phyloP scores from a whole-genome alignment of 352 stramenopile species.

The Phytophthora fragariaefolia region DNA sequence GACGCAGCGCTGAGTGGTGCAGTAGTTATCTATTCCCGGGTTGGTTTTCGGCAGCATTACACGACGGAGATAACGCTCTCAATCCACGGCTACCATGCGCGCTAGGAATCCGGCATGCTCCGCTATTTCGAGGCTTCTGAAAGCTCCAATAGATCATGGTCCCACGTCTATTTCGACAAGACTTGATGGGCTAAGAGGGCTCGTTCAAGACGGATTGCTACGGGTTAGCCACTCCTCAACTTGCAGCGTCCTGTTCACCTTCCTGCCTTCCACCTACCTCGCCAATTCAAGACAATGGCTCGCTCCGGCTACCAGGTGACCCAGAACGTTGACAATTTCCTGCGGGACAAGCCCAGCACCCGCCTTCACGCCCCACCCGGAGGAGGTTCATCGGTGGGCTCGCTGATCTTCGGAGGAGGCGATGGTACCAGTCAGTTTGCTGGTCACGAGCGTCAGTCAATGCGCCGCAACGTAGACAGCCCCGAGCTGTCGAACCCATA shows the following conservation, averaged over 20 bases:
- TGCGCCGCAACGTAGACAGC: slow-evolving; percentile 55
- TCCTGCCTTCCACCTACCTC: neutral
- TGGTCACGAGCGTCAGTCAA: slow-evolving; percentile 51
- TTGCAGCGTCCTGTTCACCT: slow-evolving; percentile 20
- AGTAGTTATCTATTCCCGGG: slow-evolving; percentile 24
- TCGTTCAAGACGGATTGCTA: neutral
- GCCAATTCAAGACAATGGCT: slow-evolving; percentile 47
- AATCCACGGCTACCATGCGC: too few relatives aligned
- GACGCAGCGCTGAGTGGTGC: neutral
- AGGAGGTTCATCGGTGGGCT: slow-evolving; percentile 74
- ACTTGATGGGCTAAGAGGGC: slow-evolving; percentile 16
- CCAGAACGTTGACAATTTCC: slow-evolving; percentile 85
- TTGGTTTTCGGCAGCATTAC: slow-evolving; percentile 2
- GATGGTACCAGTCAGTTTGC: slow-evolving; percentile 57
- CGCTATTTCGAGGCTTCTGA: slow-evolving; percentile 26
- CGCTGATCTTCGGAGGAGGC: slow-evolving; percentile 76
- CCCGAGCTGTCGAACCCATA: slow-evolving; percentile 65
- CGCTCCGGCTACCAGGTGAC: slow-evolving; percentile 65
- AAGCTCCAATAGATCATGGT: slow-evolving; percentile 15
- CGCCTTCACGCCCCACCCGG: slow-evolving; percentile 74
- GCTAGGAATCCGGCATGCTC: slow-evolving; percentile 14
- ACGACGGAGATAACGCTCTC: slow-evolving; percentile 10
- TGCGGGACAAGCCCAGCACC: slow-evolving; percentile 79
- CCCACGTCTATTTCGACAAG: slow-evolving; percentile 35
- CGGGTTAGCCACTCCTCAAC: slow-evolving; percentile 42